Evolutionary conservation across 2,329 filamentous ascomycete genomes (phyloP).

Genomic region (Cytospora leucostoma): DNA sequence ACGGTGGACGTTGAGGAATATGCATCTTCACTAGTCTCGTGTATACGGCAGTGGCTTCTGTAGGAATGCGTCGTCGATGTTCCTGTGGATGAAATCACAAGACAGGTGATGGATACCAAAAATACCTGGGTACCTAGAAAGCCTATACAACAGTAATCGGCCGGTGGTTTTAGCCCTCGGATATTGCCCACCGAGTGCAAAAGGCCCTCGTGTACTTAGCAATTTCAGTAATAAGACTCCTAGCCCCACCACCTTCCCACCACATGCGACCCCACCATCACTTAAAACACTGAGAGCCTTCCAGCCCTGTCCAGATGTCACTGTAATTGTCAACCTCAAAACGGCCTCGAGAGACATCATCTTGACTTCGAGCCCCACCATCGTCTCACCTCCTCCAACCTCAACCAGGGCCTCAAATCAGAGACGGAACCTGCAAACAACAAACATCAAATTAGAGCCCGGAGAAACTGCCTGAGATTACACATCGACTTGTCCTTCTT

Average conservation of each 20-base stretch:
- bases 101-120: neutral
- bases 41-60: no score
- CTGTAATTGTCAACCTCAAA: constrained; percentile 9
- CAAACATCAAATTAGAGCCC: constrained; percentile 4
- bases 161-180: no score
- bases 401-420: neutral
- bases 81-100: no score
- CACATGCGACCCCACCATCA: constrained; percentile 1
- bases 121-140: neutral
- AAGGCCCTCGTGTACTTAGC: neutral
- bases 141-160: neutral
- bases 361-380: constrained; percentile 18
- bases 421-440: neutral
- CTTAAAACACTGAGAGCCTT: constrained; percentile 10
- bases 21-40: no score
- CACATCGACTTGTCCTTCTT: neutral
- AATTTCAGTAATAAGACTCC: neutral
- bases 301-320: constrained; percentile 2
- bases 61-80: no score
- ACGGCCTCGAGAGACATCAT: neutral
- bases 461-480: constrained; percentile 3
- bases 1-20: no score
- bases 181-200: neutral
- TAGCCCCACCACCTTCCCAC: constrained; percentile 17
- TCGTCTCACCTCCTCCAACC: neutral